Conservation (phyloP, 371 early-diverging fungal genomes). For the Mucor plumbeus region DNA sequence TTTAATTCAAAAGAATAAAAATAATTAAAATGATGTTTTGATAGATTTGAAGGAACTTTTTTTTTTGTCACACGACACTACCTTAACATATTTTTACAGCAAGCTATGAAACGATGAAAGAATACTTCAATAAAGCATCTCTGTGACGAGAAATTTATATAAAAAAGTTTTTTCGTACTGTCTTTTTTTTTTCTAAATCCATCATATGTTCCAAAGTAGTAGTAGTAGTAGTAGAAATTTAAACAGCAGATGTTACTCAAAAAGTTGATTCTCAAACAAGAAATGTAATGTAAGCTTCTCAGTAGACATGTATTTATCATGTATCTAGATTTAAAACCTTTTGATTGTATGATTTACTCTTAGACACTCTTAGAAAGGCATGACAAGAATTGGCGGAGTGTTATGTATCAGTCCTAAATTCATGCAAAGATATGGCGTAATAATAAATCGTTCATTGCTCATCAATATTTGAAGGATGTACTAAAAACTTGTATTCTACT, state of each 20-base stretch:
- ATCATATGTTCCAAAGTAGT: not conserved
- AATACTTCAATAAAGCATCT: not conserved
- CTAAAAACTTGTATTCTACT: too few relatives aligned
- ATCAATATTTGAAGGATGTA: too few relatives aligned
- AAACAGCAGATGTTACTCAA: not conserved
- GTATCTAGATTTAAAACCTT: too few relatives aligned
- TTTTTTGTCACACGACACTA: slow-evolving; percentile 6
- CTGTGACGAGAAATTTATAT: not conserved
- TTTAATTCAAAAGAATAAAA: not conserved
- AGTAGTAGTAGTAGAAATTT: not conserved
- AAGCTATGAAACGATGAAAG: slow-evolving; percentile 7
- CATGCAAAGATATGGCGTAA: too few relatives aligned
- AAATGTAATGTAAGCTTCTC: not conserved
- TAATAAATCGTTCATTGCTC: too few relatives aligned
- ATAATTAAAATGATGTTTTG: not conserved
- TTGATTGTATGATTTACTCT: too few relatives aligned
- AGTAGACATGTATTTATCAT: not conserved
- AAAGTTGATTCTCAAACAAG: not conserved
- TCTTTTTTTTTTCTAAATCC: not conserved
- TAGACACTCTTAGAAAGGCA: too few relatives aligned
- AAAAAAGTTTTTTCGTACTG: slow-evolving; percentile 2
- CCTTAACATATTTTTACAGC: slow-evolving; percentile 1
- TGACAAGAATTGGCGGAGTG: too few relatives aligned
- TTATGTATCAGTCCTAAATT: too few relatives aligned
- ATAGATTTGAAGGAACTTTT: not conserved